Percentiles rank a stretch among this genome's conserved stretches.
phyloP scores from a whole-genome alignment of 352 stramenopile species.

The Aphanomyces euteiches region DNA sequence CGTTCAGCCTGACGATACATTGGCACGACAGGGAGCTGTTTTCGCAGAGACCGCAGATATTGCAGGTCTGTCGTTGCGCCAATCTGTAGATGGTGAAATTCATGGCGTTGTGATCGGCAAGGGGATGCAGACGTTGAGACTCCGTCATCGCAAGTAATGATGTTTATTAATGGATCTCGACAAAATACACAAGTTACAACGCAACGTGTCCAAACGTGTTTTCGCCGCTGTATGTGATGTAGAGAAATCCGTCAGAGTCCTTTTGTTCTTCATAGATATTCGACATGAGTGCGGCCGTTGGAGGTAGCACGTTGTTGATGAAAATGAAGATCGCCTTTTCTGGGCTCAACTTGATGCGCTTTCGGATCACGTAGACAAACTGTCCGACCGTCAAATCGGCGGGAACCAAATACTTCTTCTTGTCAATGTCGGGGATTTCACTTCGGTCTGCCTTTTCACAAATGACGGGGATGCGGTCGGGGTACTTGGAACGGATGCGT shows the following conservation, averaged over 20 bases:
- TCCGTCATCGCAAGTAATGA: constrained; percentile 32
- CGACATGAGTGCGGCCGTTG: constrained; percentile 97
- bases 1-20: constrained; percentile 30
- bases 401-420: constrained; percentile 98
- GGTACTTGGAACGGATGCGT: constrained; percentile 98
- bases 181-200: constrained; percentile 2
- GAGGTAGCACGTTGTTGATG: constrained; percentile 97
- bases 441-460: constrained; percentile 95
- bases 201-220: constrained; percentile 94
- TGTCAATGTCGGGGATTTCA: constrained; percentile 99
- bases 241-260: constrained; percentile 98
- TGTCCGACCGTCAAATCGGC: constrained; percentile 96
- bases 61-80: constrained; percentile 50
- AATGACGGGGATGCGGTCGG: constrained; percentile 96
- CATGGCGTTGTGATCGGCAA: constrained; percentile 68
- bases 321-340: constrained; percentile 99
- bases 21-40: constrained; percentile 54
- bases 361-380: constrained; percentile 99
- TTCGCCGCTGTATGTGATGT: constrained; percentile 99
- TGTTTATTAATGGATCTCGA: constrained; percentile 9
- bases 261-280: constrained; percentile 99
- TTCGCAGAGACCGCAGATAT: constrained; percentile 84
- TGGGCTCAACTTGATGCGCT: constrained; percentile 97
- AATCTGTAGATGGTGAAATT: constrained; percentile 7
- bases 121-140: constrained; percentile 64